Conservation (phyloP, 1,284 basidiomycete genomes). For the Lignosus rhinocerotis region DNA sequence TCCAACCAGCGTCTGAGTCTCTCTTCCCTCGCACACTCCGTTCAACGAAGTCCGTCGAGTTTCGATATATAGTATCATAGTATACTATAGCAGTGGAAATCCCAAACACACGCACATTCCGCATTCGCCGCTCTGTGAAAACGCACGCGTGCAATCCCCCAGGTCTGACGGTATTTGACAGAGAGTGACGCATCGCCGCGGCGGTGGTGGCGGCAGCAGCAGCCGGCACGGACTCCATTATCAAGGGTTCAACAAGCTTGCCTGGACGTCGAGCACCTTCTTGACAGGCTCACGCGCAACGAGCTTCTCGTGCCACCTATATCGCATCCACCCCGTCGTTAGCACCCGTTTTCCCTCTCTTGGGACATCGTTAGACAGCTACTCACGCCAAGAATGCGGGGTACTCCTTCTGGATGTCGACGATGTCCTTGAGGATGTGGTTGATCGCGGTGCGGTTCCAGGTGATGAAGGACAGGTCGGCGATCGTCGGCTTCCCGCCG, state of each 20-base stretch:
- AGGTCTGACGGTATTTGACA: too few species aligned
- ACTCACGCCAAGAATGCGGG: constrained; percentile 21
- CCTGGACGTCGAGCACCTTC: neutral
- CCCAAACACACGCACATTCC: too few species aligned
- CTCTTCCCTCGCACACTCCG: too few species aligned
- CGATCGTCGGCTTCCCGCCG: constrained; percentile 27
- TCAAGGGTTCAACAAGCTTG: neutral
- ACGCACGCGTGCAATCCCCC: too few species aligned
- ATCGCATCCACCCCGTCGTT: neutral
- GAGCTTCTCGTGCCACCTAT: neutral
- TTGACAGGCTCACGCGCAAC: neutral
- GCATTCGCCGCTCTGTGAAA: too few species aligned
- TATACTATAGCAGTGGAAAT: too few species aligned
- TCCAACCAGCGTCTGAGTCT: too few species aligned
- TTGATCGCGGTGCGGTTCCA: constrained; percentile 21
- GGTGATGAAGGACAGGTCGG: constrained; percentile 26
- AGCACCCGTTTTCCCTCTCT: neutral
- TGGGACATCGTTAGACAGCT: neutral
- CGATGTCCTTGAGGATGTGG: constrained; percentile 11
- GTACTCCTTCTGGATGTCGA: constrained; percentile 20
- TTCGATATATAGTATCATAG: too few species aligned
- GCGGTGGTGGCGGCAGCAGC: too few species aligned
- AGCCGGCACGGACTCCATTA: too few species aligned
- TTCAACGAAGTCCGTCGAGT: too few species aligned
- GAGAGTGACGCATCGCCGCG: too few species aligned